These are phyloP conservation scores for Phanerodontia chrysosporium DNA, from an alignment of 768 basidiomycete genomes.

Conservation along the genomic window DNA sequence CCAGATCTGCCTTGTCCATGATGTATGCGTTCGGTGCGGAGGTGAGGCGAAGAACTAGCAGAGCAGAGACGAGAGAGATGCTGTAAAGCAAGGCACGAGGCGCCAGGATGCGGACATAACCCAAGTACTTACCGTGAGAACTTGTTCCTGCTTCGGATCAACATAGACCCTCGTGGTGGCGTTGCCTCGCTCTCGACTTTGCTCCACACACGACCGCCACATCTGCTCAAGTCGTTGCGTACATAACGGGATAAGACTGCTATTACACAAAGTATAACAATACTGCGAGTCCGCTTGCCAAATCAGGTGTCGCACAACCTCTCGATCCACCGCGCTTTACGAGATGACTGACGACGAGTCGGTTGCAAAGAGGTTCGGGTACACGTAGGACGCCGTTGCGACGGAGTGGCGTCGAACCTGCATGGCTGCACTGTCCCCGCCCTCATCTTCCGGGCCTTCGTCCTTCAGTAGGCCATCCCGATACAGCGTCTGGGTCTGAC, in stretches of 20 bases:
- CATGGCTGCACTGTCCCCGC: not conserved
- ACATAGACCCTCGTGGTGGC: not conserved
- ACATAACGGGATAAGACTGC: not conserved
- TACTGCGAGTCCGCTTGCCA: not conserved
- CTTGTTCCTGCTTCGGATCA: not conserved
- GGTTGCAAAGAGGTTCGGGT: conserved; percentile 2
- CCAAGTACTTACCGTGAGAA: not conserved
- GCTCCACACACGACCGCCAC: too few relatives aligned
- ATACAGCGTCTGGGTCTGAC: not conserved
- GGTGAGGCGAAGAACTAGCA: not conserved
- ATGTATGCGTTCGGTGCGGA: not conserved
- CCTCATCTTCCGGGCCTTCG: not conserved
- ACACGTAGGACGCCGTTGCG: not conserved
- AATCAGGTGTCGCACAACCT: too few relatives aligned
- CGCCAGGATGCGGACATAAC: not conserved
- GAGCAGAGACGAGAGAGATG: not conserved
- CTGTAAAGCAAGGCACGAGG: not conserved
- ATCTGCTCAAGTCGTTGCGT: too few relatives aligned
- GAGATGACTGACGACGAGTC: not conserved
- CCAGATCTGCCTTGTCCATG: conserved; percentile 71
- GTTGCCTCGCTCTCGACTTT: not conserved
- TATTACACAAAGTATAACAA: not conserved
- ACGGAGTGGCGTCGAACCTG: conserved; percentile 1
- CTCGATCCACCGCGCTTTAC: too few relatives aligned
- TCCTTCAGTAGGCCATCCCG: not conserved